Evolutionary conservation across 495 filamentous ascomycete species (phyloP).

Genomic region (Zalerion maritima): DNA sequence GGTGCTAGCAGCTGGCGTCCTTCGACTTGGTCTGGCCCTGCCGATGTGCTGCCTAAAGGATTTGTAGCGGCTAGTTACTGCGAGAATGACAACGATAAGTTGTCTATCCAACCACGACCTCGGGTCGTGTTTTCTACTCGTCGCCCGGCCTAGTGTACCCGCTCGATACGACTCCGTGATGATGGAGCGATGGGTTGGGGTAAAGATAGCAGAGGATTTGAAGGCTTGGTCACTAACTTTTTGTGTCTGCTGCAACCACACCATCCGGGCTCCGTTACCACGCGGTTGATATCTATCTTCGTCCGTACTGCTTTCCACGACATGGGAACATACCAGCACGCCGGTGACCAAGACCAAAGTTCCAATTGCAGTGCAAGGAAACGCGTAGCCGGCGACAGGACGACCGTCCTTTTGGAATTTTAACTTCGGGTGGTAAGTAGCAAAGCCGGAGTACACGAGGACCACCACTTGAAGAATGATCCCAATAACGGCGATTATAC

Average conservation of each 20-base stretch:
- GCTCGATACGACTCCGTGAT: slow-evolving; percentile 1
- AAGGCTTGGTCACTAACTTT: slow-evolving; percentile 16
- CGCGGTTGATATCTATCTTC: slow-evolving; percentile 9
- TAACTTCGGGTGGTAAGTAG: slow-evolving; percentile 5
- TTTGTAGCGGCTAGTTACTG: too few relatives aligned
- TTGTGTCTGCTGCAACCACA: slow-evolving; percentile 15
- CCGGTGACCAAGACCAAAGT: slow-evolving; percentile 12
- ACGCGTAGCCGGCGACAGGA: slow-evolving; percentile 9
- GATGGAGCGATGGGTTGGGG: background rate
- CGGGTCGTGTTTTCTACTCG: too few relatives aligned
- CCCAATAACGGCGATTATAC: slow-evolving; percentile 11
- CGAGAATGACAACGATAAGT: too few relatives aligned
- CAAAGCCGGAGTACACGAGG: slow-evolving; percentile 12
- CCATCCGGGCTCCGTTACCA: slow-evolving; percentile 4
- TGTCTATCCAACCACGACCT: too few relatives aligned
- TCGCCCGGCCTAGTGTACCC: too few relatives aligned
- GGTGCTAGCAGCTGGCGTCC: too few relatives aligned
- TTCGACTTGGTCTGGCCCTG: too few relatives aligned
- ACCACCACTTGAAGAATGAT: slow-evolving; percentile 10
- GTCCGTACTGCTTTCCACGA: slow-evolving; percentile 15
- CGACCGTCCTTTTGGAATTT: slow-evolving; percentile 2
- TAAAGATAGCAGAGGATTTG: slow-evolving; percentile 11
- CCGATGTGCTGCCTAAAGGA: too few relatives aligned
- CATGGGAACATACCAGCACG: slow-evolving; percentile 16
- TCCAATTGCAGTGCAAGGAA: slow-evolving; percentile 13